Conservation (phyloP, 257 asterid genomes). For the Fraxinus cuspidata region DNA sequence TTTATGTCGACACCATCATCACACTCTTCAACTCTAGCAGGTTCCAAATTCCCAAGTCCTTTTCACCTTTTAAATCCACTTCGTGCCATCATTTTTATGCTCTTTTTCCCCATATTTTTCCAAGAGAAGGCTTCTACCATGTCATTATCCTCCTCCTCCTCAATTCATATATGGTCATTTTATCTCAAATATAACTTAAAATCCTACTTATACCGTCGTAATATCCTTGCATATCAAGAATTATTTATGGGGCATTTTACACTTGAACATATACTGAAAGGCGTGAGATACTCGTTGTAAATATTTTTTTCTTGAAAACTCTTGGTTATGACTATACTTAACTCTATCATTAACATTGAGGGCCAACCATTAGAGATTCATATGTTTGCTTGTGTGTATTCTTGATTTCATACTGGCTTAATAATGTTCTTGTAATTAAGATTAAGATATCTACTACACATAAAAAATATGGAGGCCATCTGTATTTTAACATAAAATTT, state of each 20-base stretch:
- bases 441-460: not conserved
- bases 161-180: not conserved
- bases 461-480: not conserved
- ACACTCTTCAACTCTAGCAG: not conserved
- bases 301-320: no score
- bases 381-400: not conserved
- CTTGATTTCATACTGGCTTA: not conserved
- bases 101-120: not conserved
- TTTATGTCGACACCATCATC: not conserved
- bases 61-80: slow-evolving; percentile 6
- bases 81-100: not conserved
- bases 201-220: no score
- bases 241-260: no score
- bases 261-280: no score
- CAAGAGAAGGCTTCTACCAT: not conserved
- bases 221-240: no score
- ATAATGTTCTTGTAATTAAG: no score
- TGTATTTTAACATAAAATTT: not conserved
- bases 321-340: no score
- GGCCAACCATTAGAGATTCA: no score
- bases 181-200: no score
- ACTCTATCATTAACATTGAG: no score
- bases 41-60: slow-evolving; percentile 38
- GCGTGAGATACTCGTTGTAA: no score
- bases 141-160: not conserved